A percentile compares a stretch with the other conserved stretches of the same genome.
phyloP scores from a whole-genome alignment of 495 filamentous ascomycete genomes.

The Lophium mytilinum region DNA sequence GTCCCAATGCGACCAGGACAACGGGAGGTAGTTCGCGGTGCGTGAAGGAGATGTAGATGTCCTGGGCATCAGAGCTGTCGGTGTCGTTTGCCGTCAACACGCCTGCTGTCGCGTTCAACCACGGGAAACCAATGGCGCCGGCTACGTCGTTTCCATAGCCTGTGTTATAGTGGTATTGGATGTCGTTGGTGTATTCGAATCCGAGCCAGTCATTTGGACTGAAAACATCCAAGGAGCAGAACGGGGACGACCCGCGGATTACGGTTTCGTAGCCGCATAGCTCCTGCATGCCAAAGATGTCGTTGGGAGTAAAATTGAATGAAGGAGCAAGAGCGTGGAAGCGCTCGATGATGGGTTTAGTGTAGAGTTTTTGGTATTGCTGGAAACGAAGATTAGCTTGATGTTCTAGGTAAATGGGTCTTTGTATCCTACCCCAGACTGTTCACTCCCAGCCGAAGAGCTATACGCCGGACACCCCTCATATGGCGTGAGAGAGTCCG shows the following conservation, averaged over 20 bases:
- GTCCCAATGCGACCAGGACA: constrained; percentile 41
- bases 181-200: constrained; percentile 42
- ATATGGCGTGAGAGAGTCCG: constrained; percentile 43
- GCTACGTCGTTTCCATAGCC: constrained; percentile 40
- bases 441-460: constrained; percentile 38
- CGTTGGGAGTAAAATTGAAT: constrained; percentile 42
- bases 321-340: constrained; percentile 35
- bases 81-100: constrained; percentile 27
- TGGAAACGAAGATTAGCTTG: neutral
- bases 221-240: constrained; percentile 40
- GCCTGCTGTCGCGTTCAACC: constrained; percentile 39
- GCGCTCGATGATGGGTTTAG: constrained; percentile 37
- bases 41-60: constrained; percentile 43
- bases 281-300: constrained; percentile 44
- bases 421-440: constrained; percentile 24
- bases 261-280: constrained; percentile 45
- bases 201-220: constrained; percentile 42
- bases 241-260: constrained; percentile 39
- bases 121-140: constrained; percentile 40
- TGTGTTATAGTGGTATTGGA: constrained; percentile 43
- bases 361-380: constrained; percentile 37
- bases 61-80: constrained; percentile 25
- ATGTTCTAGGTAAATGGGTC: neutral
- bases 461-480: constrained; percentile 42
- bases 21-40: constrained; percentile 44